Percentiles rank a stretch among this genome's conserved stretches.
Conservation (phyloP, 371 early-diverging fungal species). For the Globomyces sp. region DNA sequence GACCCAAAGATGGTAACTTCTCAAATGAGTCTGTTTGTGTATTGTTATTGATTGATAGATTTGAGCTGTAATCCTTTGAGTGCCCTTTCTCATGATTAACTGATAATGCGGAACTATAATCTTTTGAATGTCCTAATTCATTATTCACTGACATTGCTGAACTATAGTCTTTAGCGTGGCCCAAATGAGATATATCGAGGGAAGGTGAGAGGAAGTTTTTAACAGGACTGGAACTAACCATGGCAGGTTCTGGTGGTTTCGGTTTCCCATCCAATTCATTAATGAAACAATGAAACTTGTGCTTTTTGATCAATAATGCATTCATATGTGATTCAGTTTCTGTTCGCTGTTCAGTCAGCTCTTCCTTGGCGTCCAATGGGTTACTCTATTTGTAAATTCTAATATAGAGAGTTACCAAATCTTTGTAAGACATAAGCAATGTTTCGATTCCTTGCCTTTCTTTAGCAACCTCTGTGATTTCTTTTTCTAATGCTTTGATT, state of each 20-base stretch:
- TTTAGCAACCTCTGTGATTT: slow-evolving; percentile 3
- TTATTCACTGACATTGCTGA: no score
- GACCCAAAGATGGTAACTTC: no score
- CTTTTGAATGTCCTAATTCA: no score
- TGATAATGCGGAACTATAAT: no score
- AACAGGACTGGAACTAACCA: not conserved
- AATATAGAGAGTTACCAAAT: not conserved
- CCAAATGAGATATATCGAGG: no score
- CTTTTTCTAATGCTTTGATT: slow-evolving; percentile 4
- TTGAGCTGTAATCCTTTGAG: no score
- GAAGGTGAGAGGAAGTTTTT: no score
- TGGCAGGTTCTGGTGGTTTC: not conserved
- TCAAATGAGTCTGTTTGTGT: no score
- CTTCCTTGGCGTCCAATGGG: not conserved
- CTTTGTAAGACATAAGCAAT: not conserved
- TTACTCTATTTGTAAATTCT: not conserved
- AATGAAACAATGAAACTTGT: slow-evolving; percentile 2
- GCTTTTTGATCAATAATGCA: not conserved
- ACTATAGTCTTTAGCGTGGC: no score
- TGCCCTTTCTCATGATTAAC: no score
- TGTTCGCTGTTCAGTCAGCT: not conserved
- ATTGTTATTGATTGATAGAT: no score
- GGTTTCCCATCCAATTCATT: slow-evolving; percentile 1
- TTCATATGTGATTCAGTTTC: not conserved
- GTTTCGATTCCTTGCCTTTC: slow-evolving; percentile 8